Conservation (phyloP, 495 filamentous ascomycete genomes). For the Aspergillus biplanus region DNA sequence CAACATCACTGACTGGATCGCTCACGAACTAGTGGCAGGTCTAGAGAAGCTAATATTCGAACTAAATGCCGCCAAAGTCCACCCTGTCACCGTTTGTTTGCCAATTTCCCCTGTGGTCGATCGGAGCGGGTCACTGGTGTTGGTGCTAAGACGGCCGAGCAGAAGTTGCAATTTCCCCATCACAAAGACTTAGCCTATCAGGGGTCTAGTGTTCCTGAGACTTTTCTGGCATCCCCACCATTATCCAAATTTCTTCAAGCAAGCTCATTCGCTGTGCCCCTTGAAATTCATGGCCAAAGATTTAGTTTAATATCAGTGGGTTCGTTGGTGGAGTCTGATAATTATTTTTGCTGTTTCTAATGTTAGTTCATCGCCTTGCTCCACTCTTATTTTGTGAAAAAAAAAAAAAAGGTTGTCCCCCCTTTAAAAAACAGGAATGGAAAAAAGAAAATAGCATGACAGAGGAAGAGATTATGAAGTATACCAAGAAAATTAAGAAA, state of each 20-base stretch:
- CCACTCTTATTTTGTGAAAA: neutral
- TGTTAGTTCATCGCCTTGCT: neutral
- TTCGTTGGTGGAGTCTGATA: neutral
- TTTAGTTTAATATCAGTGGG: neutral
- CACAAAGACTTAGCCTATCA: slow-evolving; percentile 16
- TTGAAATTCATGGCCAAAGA: slow-evolving; percentile 5
- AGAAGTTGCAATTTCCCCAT: slow-evolving; percentile 22
- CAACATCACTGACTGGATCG: slow-evolving; percentile 12
- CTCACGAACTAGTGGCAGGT: slow-evolving; percentile 14
- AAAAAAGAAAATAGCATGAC: no score
- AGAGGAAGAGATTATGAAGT: no score
- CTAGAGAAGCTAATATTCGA: slow-evolving; percentile 11
- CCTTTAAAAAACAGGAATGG: no score
- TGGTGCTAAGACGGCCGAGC: slow-evolving; percentile 8
- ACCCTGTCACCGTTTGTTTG: slow-evolving; percentile 23
- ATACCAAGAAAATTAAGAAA: no score
- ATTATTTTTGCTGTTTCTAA: neutral
- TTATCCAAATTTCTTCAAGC: slow-evolving; percentile 15
- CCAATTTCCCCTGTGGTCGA: slow-evolving; percentile 10
- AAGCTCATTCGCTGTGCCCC: slow-evolving; percentile 21
- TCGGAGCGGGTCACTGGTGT: slow-evolving; percentile 17
- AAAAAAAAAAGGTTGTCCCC: no score
- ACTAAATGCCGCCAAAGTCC: slow-evolving; percentile 13
- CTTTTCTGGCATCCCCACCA: neutral
- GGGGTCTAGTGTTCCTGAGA: slow-evolving; percentile 13